phyloP scores from a whole-genome alignment of 2,329 filamentous ascomycete genomes.

The Cordyceps tenuipes region DNA sequence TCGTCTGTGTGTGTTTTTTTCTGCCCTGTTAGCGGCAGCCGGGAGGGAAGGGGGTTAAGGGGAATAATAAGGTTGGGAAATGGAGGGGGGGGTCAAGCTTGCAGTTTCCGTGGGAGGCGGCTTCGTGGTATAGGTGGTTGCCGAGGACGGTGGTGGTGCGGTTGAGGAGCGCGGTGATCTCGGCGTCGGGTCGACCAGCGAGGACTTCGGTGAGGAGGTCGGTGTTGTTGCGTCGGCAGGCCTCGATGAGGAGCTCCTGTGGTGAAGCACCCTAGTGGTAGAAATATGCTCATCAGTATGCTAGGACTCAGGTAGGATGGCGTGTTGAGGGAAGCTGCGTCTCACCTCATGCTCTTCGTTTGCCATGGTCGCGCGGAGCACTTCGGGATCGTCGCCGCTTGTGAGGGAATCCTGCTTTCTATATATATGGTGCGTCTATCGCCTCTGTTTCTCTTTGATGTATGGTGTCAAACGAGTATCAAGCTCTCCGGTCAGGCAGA shows the following conservation, averaged over 20 bases:
- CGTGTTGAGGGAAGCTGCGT: background rate
- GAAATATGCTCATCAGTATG: background rate
- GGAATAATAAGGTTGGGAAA: too few species aligned
- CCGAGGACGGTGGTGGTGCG: slow-evolving; percentile 76
- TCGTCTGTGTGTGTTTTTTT: slow-evolving; percentile 50
- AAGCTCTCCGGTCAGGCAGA: background rate
- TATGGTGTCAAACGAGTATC: background rate
- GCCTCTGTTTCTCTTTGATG: background rate
- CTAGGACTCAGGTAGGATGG: background rate
- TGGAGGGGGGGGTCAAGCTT: slow-evolving; percentile 30
- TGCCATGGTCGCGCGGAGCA: slow-evolving; percentile 16
- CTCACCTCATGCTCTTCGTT: slow-evolving; percentile 31
- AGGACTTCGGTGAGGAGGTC: slow-evolving; percentile 74
- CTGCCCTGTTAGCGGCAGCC: too few species aligned
- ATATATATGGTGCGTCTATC: too few species aligned
- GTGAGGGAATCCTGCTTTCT: too few species aligned
- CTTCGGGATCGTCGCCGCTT: too few species aligned
- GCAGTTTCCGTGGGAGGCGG: slow-evolving; percentile 80
- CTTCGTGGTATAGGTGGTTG: slow-evolving; percentile 83
- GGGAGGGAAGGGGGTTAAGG: too few species aligned
- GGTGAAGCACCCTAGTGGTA: slow-evolving; percentile 66
- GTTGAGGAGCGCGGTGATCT: slow-evolving; percentile 75
- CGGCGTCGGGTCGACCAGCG: slow-evolving; percentile 48
- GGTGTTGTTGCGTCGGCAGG: slow-evolving; percentile 86
- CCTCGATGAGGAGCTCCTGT: slow-evolving; percentile 81